Evolutionary conservation across 257 asterid genomes (phyloP).

Genomic region (Solanum tarijense): DNA sequence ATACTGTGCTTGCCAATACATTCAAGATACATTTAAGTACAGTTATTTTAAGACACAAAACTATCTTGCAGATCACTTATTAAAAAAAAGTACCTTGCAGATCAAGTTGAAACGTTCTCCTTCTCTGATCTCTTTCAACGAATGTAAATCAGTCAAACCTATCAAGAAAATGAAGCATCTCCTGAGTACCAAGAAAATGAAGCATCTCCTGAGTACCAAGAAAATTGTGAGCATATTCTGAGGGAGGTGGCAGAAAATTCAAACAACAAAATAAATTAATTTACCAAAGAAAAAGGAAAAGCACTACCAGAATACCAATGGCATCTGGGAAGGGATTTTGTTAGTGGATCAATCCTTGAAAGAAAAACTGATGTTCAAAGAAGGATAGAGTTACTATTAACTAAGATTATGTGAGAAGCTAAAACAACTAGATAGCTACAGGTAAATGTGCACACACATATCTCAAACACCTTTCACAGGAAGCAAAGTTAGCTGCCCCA

Average conservation of each 20-base stretch:
- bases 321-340: background rate
- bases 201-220: background rate
- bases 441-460: background rate
- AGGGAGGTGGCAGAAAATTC: background rate
- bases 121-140: conserved; percentile 45
- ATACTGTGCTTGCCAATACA: background rate
- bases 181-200: background rate
- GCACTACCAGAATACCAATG: background rate
- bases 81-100: conserved; percentile 52
- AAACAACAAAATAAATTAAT: background rate
- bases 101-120: conserved; percentile 40
- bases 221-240: background rate
- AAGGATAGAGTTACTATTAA: background rate
- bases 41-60: background rate
- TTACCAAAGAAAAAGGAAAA: background rate
- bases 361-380: background rate
- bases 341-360: background rate
- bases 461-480: background rate
- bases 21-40: background rate
- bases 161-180: background rate
- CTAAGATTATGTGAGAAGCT: background rate
- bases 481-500: background rate
- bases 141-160: conserved; percentile 31
- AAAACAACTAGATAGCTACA: background rate
- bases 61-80: conserved; percentile 21